Evolutionary conservation across 805 yeast genomes (phyloP), one percentile per base, ranked within the genome.

Genomic region (Wickerhamomyces sydowiorum): DNA sequence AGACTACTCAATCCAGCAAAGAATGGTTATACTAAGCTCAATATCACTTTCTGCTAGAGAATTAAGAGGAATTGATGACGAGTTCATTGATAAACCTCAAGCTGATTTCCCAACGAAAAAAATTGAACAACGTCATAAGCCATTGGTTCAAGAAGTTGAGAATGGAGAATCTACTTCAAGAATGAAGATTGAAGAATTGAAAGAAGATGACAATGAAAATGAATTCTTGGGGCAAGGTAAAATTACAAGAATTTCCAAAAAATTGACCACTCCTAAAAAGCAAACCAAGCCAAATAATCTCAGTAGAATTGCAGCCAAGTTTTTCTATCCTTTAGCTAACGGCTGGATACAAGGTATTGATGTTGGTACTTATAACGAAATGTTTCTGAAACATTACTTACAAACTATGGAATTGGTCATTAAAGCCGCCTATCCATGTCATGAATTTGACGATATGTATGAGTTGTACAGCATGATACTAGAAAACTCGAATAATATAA

Each of bases 1-100:
- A 0, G 99, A 91, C 54, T 78, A 83, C 47, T 87, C 96, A 0
- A 59, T 93, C 17, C 93, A 85, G 46, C 90, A 82, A 45, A 62
- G 98, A 37, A 69, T 90, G 63, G 64, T 76, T 23, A 67, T 90
- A 8, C 60, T 93, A 17, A 76, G 90, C 5, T 65, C 86, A 1
- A 56, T 87, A 12, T 82, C 90, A 0, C 62, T 89, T 20, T 76
- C 86, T 3, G 87, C 89, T 0, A 62, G 96, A 45, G 88, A 85
- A 48, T 66, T 89, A 9, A 66, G 83, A 35, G 91, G 89, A 0
- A 59, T 69, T 24, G 69, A 72, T 5, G 91, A 82, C 56, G 67
- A 57, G 0, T 70, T 69, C n/a, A 59, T 70, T 2, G 59, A 64
- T 10, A 69, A 73, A 38, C 70, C 69, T 0, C 25, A 50, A 22